Conservation (phyloP, 495 filamentous ascomycete genomes). For the Endocarpon pusillum region DNA sequence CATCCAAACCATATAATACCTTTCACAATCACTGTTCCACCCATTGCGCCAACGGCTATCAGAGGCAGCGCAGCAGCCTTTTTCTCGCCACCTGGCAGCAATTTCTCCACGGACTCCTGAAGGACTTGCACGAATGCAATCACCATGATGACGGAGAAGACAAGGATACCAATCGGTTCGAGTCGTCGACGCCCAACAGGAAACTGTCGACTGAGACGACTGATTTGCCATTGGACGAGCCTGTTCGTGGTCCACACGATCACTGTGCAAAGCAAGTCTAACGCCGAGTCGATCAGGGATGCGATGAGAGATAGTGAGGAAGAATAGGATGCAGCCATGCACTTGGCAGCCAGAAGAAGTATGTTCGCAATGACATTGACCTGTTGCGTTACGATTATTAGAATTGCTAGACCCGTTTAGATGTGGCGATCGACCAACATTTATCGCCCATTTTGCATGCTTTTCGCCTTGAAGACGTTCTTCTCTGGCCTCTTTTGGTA, state of each 20-base stretch:
- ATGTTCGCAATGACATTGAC: conserved; percentile 32
- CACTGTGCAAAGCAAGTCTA: conserved; percentile 31
- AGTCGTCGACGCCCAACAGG: conserved; percentile 28
- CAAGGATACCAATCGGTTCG: conserved; percentile 32
- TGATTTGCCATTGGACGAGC: conserved; percentile 26
- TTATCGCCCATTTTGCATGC: conserved; percentile 34
- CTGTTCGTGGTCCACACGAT: conserved; percentile 31
- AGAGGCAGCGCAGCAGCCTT: conserved; percentile 16
- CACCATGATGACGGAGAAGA: conserved; percentile 36
- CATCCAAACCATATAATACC: conserved; percentile 29
- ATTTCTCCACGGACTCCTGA: conserved; percentile 26
- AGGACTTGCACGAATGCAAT: conserved; percentile 31
- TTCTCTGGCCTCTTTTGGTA: conserved; percentile 31
- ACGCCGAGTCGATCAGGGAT: conserved; percentile 27
- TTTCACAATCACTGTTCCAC: conserved; percentile 25
- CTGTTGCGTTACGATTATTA: neutral
- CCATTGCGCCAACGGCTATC: conserved; percentile 25
- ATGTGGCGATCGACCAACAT: conserved; percentile 17
- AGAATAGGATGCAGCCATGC: conserved; percentile 19
- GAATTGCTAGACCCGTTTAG: neutral
- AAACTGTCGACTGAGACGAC: conserved; percentile 20
- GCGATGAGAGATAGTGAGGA: conserved; percentile 31
- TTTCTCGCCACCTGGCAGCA: conserved; percentile 17
- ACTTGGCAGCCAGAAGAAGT: conserved; percentile 24
- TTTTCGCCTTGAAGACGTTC: conserved; percentile 19